Evolutionary conservation across 2,329 filamentous ascomycete genomes (phyloP), one percentile per base, ranked within the genome.

Genomic region (Xylaria sp.): DNA sequence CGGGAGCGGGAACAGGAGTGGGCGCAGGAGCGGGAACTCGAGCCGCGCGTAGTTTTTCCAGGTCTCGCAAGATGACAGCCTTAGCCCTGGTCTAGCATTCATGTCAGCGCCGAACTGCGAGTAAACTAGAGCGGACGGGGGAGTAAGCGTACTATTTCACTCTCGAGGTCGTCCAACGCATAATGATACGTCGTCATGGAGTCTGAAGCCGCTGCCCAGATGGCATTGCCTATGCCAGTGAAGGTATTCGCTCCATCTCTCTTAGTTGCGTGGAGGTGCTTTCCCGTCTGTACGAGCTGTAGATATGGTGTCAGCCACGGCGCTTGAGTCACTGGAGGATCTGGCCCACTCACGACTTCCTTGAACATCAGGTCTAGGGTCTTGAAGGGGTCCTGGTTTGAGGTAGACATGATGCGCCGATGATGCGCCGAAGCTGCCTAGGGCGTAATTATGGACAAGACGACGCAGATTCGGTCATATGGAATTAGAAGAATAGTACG

Each of bases 231-330:
- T 13, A 64, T 61, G 16, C 67, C 69, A 16, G 65, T 63, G 16
- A 72, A 55, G 40, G 72, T 72, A 52, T 71, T 74, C 39, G 75
- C 71, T 13, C 74, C 73, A 58, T 82, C 78, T 59, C 75, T 78
- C 24, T 72, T 71, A 37, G 76, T 77, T 1, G 77, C 71, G 44
- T 75, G 80, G 11, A 86, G 70, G 17, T 81, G 80, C 65, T 82
- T 86, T 16, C 82, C 83, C 1, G 79, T 82, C 66, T 85, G 79
- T 13, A 86, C 74, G 21, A 86, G 77, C 83, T 86, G 54, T 13
- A 38, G 9, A 43, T 60, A 58, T 60, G 48, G 24, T 53, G 29
- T 66, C 44, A 57, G 47, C 21, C 9, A 19, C 38, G 47, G 29
- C 34, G 17, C 11, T 42, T 21, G 18, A 13, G 11, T 4, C 22